These are phyloP conservation scores for Xerocomus amazonicus DNA, from an alignment of 1,284 basidiomycete genomes.

Conservation along the genomic window DNA sequence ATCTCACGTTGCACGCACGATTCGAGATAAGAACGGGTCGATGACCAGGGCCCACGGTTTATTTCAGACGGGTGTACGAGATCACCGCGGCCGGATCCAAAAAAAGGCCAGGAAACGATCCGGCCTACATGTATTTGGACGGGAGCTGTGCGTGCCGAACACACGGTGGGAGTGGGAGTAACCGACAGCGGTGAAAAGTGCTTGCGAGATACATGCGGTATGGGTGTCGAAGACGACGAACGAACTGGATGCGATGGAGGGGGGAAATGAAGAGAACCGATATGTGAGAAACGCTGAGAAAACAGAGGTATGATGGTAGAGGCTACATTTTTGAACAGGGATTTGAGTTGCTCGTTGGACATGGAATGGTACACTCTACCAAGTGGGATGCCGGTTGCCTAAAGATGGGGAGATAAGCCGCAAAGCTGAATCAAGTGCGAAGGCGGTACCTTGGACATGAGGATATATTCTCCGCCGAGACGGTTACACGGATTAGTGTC, in stretches of 20 bases:
- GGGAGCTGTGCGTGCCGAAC: not conserved
- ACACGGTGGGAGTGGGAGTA: slow-evolving; percentile 8
- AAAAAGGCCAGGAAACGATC: slow-evolving; percentile 85
- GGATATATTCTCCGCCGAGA: slow-evolving; percentile 75
- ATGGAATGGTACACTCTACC: slow-evolving; percentile 65
- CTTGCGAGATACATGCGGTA: slow-evolving; percentile 17
- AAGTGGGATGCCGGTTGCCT: slow-evolving; percentile 71
- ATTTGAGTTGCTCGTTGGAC: slow-evolving; percentile 55
- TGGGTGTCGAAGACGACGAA: slow-evolving; percentile 27
- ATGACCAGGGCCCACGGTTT: slow-evolving; percentile 71
- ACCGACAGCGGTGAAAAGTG: slow-evolving; percentile 19
- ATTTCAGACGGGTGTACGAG: slow-evolving; percentile 63
- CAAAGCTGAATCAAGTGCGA: no score
- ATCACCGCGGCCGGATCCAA: slow-evolving; percentile 74
- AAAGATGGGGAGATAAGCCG: no score
- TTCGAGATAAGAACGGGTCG: slow-evolving; percentile 52
- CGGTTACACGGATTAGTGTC: slow-evolving; percentile 80
- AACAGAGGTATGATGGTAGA: slow-evolving; percentile 66
- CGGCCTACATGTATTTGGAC: slow-evolving; percentile 52
- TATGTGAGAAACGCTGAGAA: slow-evolving; percentile 64
- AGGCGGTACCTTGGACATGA: slow-evolving; percentile 70
- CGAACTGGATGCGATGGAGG: slow-evolving; percentile 34
- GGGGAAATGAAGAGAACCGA: slow-evolving; percentile 69
- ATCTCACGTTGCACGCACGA: slow-evolving; percentile 68
- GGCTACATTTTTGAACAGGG: slow-evolving; percentile 65